Percentiles rank a stretch among this genome's conserved stretches.
Evolutionary conservation across 345 rosid species (phyloP).

Genomic region (Passiflora organensis): DNA sequence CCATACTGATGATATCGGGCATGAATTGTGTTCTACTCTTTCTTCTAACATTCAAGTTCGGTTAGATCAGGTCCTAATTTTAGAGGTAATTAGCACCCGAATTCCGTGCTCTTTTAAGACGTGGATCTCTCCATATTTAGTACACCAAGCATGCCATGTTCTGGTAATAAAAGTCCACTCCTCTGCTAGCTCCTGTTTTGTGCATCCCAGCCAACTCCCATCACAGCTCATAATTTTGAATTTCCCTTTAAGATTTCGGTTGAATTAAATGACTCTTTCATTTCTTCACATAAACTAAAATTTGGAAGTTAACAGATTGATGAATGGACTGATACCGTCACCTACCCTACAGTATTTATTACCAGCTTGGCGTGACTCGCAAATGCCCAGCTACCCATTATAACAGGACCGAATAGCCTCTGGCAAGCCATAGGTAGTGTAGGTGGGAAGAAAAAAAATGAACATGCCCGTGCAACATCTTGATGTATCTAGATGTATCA

Average conservation of each 20-base stretch:
- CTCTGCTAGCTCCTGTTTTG: conserved; percentile 5
- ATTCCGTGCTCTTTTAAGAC: no score
- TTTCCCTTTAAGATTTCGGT: neutral
- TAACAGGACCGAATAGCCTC: neutral
- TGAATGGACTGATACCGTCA: neutral
- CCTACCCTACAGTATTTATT: conserved; percentile 4
- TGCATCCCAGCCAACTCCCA: neutral
- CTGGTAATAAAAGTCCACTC: conserved; percentile 24
- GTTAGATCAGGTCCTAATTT: no score
- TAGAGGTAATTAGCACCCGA: no score
- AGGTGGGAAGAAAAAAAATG: conserved; percentile 5
- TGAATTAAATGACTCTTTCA: neutral
- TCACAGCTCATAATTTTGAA: neutral
- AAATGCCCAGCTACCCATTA: conserved; percentile 14
- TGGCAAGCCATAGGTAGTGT: no score
- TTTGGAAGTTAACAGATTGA: neutral
- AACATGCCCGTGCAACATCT: conserved; percentile 14
- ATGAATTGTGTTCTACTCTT: no score
- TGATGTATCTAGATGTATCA: no score
- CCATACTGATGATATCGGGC: no score
- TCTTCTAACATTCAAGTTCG: no score
- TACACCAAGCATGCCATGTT: conserved; percentile 3
- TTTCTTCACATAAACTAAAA: neutral
- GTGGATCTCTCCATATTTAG: no score
- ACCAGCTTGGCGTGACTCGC: conserved; percentile 20